Percentiles rank a stretch among this genome's conserved stretches.
These are phyloP conservation scores for Apophysomyces elegans DNA, from an alignment of 371 early-diverging fungal genomes.

Conservation along the genomic window DNA sequence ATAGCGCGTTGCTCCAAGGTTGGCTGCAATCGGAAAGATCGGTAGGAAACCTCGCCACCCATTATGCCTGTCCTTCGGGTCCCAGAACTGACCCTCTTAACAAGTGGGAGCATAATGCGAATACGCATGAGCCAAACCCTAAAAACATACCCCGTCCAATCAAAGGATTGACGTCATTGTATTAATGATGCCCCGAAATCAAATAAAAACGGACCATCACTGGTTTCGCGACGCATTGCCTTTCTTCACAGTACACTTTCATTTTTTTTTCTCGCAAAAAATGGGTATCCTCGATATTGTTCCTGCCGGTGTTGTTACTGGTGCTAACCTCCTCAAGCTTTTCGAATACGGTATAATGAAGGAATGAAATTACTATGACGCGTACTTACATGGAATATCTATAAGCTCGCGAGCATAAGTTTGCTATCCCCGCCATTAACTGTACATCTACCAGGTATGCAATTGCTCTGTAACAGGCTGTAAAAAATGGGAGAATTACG, in stretches of 20 bases:
- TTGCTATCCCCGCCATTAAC: constrained; percentile 94
- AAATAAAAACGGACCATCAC: not conserved
- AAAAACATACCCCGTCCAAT: too few relatives aligned
- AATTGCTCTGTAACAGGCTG: constrained; percentile 3
- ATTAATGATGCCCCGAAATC: not conserved
- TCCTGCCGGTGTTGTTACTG: constrained; percentile 89
- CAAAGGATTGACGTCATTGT: too few relatives aligned
- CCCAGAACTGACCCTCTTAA: too few relatives aligned
- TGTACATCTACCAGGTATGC: constrained; percentile 82
- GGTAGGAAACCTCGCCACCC: too few relatives aligned
- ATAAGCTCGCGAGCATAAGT: constrained; percentile 74
- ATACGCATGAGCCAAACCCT: too few relatives aligned
- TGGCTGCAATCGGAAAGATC: too few relatives aligned
- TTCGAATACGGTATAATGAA: constrained; percentile 65
- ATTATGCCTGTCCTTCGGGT: too few relatives aligned
- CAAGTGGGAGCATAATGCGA: too few relatives aligned
- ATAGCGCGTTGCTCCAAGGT: too few relatives aligned
- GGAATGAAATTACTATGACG: not conserved
- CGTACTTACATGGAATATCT: constrained; percentile 5
- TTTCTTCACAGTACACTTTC: constrained; percentile 25
- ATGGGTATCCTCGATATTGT: constrained; percentile 84
- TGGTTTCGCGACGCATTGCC: constrained; percentile 3
- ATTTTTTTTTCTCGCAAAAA: constrained; percentile 15
- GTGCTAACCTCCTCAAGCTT: constrained; percentile 86
- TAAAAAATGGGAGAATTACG: constrained; percentile 19